Evolutionary conservation across 2,329 filamentous ascomycete species (phyloP).

Genomic region (Macrophomina pseudophaseolina): DNA sequence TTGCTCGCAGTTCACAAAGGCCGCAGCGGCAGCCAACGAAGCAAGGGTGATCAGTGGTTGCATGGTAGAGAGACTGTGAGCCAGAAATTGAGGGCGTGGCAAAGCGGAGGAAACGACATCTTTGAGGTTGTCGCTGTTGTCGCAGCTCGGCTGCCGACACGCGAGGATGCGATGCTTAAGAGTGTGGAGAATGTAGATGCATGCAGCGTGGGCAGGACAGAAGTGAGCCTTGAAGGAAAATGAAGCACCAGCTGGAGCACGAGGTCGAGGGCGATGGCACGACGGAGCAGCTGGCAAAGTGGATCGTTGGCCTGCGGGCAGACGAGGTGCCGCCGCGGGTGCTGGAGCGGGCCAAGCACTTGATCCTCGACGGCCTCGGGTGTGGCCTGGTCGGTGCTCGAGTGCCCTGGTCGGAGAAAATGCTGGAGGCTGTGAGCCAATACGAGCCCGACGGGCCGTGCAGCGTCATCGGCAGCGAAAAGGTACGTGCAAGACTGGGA

Average conservation of each 20-base stretch:
- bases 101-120: not conserved
- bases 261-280: conserved; percentile 9
- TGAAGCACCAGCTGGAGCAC: conserved; percentile 16
- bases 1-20: not conserved
- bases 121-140: not conserved
- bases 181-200: not conserved
- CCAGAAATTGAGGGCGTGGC: not conserved
- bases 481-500: conserved; percentile 1
- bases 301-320: conserved; percentile 4
- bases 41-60: too few species aligned
- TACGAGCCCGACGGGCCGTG: conserved; percentile 11
- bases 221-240: not conserved
- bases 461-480: conserved; percentile 9
- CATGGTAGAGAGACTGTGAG: too few species aligned
- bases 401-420: conserved; percentile 49
- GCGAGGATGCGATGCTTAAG: not conserved
- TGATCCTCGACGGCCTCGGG: conserved; percentile 51
- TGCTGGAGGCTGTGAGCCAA: conserved; percentile 37
- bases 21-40: not conserved
- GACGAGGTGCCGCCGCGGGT: conserved; percentile 41
- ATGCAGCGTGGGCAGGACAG: not conserved
- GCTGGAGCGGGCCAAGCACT: conserved; percentile 46
- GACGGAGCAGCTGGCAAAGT: conserved; percentile 22
- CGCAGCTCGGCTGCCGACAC: conserved; percentile 8
- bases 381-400: conserved; percentile 49